Evolutionary conservation across 345 rosid genomes (phyloP).

Genomic region (Eutrema japonicum): DNA sequence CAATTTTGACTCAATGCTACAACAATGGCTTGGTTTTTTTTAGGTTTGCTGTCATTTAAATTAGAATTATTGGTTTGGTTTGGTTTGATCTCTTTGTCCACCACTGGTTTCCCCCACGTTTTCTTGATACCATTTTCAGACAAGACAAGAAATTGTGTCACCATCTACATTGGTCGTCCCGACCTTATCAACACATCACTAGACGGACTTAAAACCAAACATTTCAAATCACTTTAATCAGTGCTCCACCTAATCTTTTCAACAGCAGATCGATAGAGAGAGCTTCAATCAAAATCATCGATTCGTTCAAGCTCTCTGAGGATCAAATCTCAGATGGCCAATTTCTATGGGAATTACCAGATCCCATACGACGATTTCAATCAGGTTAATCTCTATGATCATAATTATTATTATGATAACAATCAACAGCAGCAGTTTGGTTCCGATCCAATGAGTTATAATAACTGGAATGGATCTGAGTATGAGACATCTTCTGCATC

Average conservation of each 20-base stretch:
- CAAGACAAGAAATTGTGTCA: constrained; percentile 33
- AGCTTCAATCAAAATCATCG: constrained; percentile 7
- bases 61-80: neutral
- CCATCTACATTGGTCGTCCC: constrained; percentile 33
- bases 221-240: constrained; percentile 29
- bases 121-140: constrained; percentile 15
- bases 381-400: constrained; percentile 38
- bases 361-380: constrained; percentile 29
- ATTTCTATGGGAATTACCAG: constrained; percentile 36
- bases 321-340: constrained; percentile 22
- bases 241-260: constrained; percentile 2
- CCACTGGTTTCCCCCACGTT: constrained; percentile 28
- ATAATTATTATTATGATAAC: constrained; percentile 20
- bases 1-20: too few species aligned
- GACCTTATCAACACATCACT: constrained; percentile 41
- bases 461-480: constrained; percentile 41
- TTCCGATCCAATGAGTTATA: constrained; percentile 29
- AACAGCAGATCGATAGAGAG: neutral
- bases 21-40: too few species aligned
- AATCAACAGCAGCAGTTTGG: constrained; percentile 14
- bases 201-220: constrained; percentile 36
- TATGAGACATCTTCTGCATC: constrained; percentile 34
- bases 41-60: too few species aligned
- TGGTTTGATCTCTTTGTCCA: constrained; percentile 12
- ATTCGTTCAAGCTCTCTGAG: constrained; percentile 17